A percentile compares a stretch with the other conserved stretches of the same genome.
These are phyloP conservation scores for Salix dunnii DNA, from an alignment of 345 rosid genomes.

Conservation along the genomic window DNA sequence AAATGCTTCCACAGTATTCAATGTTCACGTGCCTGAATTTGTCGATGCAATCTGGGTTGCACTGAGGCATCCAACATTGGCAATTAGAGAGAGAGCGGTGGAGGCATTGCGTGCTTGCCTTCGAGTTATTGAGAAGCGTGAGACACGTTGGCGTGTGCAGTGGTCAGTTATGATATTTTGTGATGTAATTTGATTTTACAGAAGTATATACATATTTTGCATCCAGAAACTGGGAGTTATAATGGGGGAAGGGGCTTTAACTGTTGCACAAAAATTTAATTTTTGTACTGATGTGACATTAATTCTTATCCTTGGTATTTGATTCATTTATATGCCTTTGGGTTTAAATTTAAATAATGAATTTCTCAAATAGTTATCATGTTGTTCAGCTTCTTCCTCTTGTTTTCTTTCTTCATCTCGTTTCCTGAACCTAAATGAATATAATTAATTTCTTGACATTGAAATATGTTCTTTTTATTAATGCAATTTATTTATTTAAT, in stretches of 20 bases:
- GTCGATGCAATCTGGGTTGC: conserved; percentile 99
- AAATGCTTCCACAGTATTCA: conserved; percentile 97
- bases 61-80: conserved; percentile 84
- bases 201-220: not conserved
- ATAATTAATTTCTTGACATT: too few species aligned
- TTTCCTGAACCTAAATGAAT: too few species aligned
- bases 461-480: too few species aligned
- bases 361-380: too few species aligned
- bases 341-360: too few species aligned
- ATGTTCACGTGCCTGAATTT: conserved; percentile 92
- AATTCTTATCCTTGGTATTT: too few species aligned
- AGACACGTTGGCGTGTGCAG: conserved; percentile 99
- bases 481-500: too few species aligned
- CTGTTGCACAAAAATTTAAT: too few species aligned
- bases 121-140: conserved; percentile 97
- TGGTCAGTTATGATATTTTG: conserved; percentile 49
- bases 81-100: conserved; percentile 87
- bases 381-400: too few species aligned
- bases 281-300: too few species aligned
- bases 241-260: not conserved
- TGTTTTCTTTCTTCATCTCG: too few species aligned
- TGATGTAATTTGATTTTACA: not conserved
- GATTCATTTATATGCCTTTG: too few species aligned
- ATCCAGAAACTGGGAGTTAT: not conserved
- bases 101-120: conserved; percentile 99